phyloP scores from a whole-genome alignment of 148 eudicot species.

The Rhododendron simsii region DNA sequence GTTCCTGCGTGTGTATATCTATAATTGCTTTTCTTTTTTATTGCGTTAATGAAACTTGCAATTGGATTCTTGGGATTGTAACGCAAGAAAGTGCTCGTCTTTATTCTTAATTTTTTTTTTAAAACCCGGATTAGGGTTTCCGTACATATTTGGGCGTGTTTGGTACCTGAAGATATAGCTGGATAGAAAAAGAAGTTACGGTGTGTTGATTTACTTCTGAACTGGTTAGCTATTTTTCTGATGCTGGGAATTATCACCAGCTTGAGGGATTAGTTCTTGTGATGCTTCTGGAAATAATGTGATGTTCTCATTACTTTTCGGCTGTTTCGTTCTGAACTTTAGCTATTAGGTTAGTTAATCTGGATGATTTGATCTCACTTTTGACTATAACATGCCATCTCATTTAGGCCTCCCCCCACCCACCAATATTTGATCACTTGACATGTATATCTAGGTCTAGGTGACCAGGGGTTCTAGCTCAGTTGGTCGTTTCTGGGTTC shows the following conservation, averaged over 20 bases:
- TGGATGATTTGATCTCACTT: neutral
- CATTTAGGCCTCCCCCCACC: neutral
- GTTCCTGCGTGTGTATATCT: neutral
- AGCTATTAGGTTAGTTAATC: neutral
- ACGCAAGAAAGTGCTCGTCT: neutral
- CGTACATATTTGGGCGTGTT: neutral
- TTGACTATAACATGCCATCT: neutral
- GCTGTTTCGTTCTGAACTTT: neutral
- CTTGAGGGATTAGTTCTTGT: neutral
- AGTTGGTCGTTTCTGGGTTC: neutral
- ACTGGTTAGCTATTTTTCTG: neutral
- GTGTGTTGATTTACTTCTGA: neutral
- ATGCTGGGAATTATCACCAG: neutral
- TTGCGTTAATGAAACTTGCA: neutral
- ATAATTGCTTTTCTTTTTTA: neutral
- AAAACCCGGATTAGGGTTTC: neutral
- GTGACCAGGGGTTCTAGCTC: neutral
- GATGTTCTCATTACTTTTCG: neutral
- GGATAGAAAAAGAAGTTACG: neutral
- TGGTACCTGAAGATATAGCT: neutral
- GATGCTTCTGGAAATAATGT: neutral
- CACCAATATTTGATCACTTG: neutral
- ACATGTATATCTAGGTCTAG: neutral
- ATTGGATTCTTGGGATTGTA: conserved; percentile 7
- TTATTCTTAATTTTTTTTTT: neutral